Base-by-base conservation (phyloP, 1,284 basidiomycete genomes). In the Malassezia japonica region DNA sequence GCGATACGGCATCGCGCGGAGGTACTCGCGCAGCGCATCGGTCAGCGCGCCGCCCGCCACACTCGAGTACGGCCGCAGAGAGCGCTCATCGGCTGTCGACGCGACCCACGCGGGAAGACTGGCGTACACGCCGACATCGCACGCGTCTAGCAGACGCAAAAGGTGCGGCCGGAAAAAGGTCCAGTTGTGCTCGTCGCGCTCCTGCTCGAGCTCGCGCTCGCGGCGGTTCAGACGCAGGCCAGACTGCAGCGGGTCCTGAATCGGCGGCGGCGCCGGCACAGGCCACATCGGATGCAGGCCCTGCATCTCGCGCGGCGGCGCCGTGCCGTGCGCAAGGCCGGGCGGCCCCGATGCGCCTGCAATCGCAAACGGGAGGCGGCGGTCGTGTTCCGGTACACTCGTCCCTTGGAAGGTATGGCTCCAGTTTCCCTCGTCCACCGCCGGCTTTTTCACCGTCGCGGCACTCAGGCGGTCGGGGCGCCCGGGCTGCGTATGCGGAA, bases 171-270 rank as follows among this genome's bases (percentile, higher is more conserved):
- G 61, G 48, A 54, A 60, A 44, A 62, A 60, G 29, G 61, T 65
- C 64, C 64, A 65, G 38, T 65, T 62, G 10, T 37, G 35, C 39
- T 65, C 64, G 31, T 60, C 51, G 37, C 50, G 60, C 48, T 65
- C 64, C 39, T 57, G 50, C 46, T 65, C 64, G 47, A 59, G 53
- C 32, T 63, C 61, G n/a, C 58, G 48, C 50, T 64, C 59, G 10
- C 58, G 57, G 45, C 62, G 60, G 23, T 64, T 65, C 20, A 59
- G 56, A 12, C 58, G 55, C 46, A 55, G 55, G 29, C 62, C 59
- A 32, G 61, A 60, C 46, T 54, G 46, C 39, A 64, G 39, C 4
- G 61, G 56, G 28, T 65, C 61, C 16, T 43, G 50, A 10, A 57
- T 48, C 6, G 61, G 57, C 2, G 52, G 55, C 18, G 62, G 59